Conservation (phyloP, 352 stramenopile genomes). For the Phytophthora crassamura region DNA sequence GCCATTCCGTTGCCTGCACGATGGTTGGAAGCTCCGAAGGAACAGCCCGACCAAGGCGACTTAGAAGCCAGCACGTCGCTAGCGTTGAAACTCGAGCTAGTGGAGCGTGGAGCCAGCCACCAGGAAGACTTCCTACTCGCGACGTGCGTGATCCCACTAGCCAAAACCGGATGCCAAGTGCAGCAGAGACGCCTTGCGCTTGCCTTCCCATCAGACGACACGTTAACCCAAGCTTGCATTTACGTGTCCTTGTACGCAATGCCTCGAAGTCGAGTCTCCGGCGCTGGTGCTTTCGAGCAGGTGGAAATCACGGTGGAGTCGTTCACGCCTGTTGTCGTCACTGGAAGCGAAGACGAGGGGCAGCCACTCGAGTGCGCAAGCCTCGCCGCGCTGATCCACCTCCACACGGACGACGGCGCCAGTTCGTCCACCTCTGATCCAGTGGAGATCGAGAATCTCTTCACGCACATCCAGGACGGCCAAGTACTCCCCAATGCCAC, state of each 20-base stretch:
- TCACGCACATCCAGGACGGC: conserved; percentile 23
- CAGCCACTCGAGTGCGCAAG: conserved; percentile 23
- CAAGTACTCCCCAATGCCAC: conserved; percentile 2
- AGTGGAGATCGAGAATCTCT: conserved; percentile 19
- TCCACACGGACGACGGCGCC: not conserved
- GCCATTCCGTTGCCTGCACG: conserved; percentile 57
- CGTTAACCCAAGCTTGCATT: conserved; percentile 4
- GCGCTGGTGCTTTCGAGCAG: conserved; percentile 14
- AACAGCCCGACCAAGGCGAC: conserved; percentile 5
- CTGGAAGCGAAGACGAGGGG: conserved; percentile 30
- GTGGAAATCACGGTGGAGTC: conserved; percentile 33
- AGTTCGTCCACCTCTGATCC: not conserved
- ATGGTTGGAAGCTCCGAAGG: conserved; percentile 29
- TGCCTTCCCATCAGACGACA: conserved; percentile 23
- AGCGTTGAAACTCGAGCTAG: conserved; percentile 61
- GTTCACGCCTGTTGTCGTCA: conserved; percentile 37
- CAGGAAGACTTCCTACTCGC: conserved; percentile 69
- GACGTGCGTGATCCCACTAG: conserved; percentile 38
- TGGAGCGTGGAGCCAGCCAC: conserved; percentile 64
- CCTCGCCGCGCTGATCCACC: conserved; percentile 14
- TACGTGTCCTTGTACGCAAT: conserved; percentile 29
- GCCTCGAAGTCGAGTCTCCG: conserved; percentile 3
- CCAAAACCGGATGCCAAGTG: conserved; percentile 19
- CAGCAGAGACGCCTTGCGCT: conserved; percentile 41
- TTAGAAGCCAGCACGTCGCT: not conserved